These are phyloP conservation scores for Yamadazyma conglobata DNA, from an alignment of 1,139 yeast species.

Conservation along the genomic window DNA sequence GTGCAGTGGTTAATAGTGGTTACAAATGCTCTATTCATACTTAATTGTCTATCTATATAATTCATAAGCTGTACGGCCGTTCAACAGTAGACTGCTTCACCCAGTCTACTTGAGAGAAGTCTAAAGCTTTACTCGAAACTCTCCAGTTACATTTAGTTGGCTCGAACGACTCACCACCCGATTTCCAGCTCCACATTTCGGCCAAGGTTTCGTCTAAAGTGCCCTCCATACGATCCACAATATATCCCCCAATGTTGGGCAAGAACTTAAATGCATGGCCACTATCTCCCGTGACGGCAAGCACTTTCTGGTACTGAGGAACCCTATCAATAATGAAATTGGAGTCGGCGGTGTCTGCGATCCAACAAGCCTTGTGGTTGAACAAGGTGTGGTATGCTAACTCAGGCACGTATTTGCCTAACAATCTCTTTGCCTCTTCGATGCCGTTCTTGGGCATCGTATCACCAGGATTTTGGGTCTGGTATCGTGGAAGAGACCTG, in stretches of 20 bases:
- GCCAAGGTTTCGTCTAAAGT: conserved; percentile 18
- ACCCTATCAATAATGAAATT: conserved; percentile 41
- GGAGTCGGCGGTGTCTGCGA: conserved; percentile 41
- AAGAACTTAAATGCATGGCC: conserved; percentile 31
- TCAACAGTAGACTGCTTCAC: too few species aligned
- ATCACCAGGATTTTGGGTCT: conserved; percentile 24
- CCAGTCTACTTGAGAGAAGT: conserved; percentile 28
- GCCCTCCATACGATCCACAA: conserved; percentile 24
- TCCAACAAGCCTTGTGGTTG: conserved; percentile 44
- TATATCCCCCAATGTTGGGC: conserved; percentile 28
- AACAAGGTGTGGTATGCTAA: conserved; percentile 30
- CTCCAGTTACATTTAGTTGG: conserved; percentile 30
- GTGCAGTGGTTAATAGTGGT: too few species aligned
- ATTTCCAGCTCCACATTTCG: conserved; percentile 31
- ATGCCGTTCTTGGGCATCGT: conserved; percentile 28
- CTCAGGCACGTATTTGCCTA: conserved; percentile 28
- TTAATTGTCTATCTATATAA: too few species aligned
- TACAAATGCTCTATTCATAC: too few species aligned
- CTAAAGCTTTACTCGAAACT: conserved; percentile 21
- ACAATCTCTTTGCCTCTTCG: conserved; percentile 10
- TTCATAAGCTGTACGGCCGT: too few species aligned
- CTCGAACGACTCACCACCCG: conserved; percentile 17
- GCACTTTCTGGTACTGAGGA: conserved; percentile 27
- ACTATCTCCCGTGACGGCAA: conserved; percentile 39
- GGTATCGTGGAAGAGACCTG: conserved; percentile 35